phyloP scores from a whole-genome alignment of 2,329 filamentous ascomycete genomes.

The Lecanosticta acicola region DNA sequence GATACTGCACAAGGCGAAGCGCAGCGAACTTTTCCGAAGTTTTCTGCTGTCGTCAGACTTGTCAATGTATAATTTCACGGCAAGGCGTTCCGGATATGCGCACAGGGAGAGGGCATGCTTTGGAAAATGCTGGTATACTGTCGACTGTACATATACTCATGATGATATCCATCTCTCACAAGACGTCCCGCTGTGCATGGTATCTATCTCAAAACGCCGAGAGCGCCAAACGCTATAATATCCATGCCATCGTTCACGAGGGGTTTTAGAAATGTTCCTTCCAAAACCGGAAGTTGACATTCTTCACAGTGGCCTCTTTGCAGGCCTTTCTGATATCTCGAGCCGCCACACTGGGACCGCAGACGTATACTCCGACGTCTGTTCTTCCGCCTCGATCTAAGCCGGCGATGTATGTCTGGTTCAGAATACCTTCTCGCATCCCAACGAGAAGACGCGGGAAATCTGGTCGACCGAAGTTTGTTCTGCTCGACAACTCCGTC shows the following conservation, averaged over 20 bases:
- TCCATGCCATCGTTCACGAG: neutral
- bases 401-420: slow-evolving; percentile 78
- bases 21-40: no score
- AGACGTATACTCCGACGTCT: slow-evolving; percentile 96
- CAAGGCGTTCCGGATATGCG: slow-evolving; percentile 1
- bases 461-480: slow-evolving; percentile 92
- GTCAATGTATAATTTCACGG: neutral
- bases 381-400: slow-evolving; percentile 63
- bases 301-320: slow-evolving; percentile 63
- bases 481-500: slow-evolving; percentile 82
- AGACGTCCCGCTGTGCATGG: slow-evolving; percentile 1
- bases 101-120: neutral
- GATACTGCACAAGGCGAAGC: no score
- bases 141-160: slow-evolving; percentile 8
- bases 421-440: slow-evolving; percentile 82
- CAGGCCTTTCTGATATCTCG: slow-evolving; percentile 80
- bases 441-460: slow-evolving; percentile 72
- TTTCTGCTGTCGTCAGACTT: no score
- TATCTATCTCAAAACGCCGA: slow-evolving; percentile 5
- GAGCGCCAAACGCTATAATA: slow-evolving; percentile 4
- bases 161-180: slow-evolving; percentile 6
- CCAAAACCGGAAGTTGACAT: slow-evolving; percentile 96
- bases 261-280: slow-evolving; percentile 69
- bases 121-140: neutral
- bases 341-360: slow-evolving; percentile 75